phyloP scores from a whole-genome alignment of 2,329 filamentous ascomycete genomes.

The Xenoacremonium recifei region DNA sequence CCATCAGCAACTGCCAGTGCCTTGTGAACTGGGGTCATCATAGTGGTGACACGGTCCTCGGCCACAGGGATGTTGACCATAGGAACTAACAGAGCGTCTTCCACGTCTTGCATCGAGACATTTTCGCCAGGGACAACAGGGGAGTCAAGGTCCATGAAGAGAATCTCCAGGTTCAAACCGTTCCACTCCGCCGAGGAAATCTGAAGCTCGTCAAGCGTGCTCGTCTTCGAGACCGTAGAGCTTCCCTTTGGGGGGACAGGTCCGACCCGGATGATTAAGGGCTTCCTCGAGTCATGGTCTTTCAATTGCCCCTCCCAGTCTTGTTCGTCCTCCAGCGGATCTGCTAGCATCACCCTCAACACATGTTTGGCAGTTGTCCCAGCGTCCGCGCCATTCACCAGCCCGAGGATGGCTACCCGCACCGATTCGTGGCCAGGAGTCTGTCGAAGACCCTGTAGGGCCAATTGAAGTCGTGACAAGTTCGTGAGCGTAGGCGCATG shows the following conservation, averaged over 20 bases:
- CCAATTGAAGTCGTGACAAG: conserved; percentile 69
- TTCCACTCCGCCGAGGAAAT: conserved; percentile 63
- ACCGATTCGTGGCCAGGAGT: conserved; percentile 55
- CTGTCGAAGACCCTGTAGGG: conserved; percentile 62
- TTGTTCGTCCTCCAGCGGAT: conserved; percentile 62
- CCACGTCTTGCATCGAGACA: conserved; percentile 41
- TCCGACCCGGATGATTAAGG: conserved; percentile 61
- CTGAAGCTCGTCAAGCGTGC: conserved; percentile 55
- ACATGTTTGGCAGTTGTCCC: conserved; percentile 59
- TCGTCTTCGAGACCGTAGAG: conserved; percentile 28
- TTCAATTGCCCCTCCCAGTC: conserved; percentile 67
- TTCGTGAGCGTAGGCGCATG: conserved; percentile 62
- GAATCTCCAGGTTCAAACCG: conserved; percentile 62
- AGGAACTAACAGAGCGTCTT: conserved; percentile 73
- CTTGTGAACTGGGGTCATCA: conserved; percentile 83
- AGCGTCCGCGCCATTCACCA: conserved; percentile 38
- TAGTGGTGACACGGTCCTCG: conserved; percentile 61
- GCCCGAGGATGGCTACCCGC: conserved; percentile 56
- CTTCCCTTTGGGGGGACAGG: conserved; percentile 24
- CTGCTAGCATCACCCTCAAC: conserved; percentile 66
- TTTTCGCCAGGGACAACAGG: conserved; percentile 32
- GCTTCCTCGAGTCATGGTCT: conserved; percentile 47
- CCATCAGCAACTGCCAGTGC: conserved; percentile 73
- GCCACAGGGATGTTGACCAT: conserved; percentile 67
- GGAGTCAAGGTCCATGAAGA: conserved; percentile 52